Conservation (phyloP, 345 rosid genomes). For the Citrus mangshanensis region DNA sequence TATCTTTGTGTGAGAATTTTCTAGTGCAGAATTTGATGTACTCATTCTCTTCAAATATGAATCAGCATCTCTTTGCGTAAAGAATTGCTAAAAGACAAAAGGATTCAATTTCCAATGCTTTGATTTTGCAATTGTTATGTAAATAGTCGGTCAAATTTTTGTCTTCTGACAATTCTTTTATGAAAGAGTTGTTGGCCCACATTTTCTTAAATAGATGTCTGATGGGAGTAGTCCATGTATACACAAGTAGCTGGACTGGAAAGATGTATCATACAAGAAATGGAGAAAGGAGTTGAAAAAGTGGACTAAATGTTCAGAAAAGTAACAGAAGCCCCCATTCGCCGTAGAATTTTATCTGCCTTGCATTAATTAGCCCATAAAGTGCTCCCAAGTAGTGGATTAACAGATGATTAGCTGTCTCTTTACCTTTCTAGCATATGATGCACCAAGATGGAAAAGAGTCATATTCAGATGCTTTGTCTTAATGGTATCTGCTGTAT, state of each 20-base stretch:
- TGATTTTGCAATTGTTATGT: neutral
- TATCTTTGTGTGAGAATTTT: neutral
- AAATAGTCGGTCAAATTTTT: neutral
- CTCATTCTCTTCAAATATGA: neutral
- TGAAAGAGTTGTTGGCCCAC: neutral
- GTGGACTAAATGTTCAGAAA: neutral
- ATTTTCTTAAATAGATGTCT: neutral
- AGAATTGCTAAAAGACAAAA: neutral
- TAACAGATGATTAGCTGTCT: neutral
- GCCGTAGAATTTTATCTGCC: neutral
- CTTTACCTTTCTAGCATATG: neutral
- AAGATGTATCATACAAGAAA: neutral
- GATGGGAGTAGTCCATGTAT: neutral
- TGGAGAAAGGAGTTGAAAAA: neutral
- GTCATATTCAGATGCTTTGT: neutral
- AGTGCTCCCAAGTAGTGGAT: neutral
- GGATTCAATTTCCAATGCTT: neutral
- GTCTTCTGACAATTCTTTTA: neutral
- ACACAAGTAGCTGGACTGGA: neutral
- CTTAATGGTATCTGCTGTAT: neutral
- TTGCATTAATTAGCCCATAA: neutral
- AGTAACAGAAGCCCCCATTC: neutral
- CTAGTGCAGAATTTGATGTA: neutral
- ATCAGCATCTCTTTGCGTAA: neutral
- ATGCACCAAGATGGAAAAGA: neutral